Conservation (phyloP, 2,329 filamentous ascomycete species). For the Penicillium sp. region DNA sequence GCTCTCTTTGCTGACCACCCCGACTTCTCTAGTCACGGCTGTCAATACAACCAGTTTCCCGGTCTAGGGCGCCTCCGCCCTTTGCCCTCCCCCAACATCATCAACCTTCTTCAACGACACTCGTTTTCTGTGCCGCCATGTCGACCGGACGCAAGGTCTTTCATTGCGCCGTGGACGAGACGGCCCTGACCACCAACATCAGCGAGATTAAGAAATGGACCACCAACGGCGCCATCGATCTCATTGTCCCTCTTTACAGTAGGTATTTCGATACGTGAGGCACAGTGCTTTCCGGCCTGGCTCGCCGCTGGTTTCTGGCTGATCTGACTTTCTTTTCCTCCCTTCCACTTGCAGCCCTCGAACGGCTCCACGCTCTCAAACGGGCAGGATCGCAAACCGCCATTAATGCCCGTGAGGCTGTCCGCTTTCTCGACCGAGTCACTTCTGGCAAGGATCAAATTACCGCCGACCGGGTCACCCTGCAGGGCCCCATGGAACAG, state of each 20-base stretch:
- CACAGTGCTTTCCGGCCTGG: slow-evolving; percentile 7
- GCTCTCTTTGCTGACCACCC: slow-evolving; percentile 28
- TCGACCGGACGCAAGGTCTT: slow-evolving; percentile 51
- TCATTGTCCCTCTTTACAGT: slow-evolving; percentile 59
- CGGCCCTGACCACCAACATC: slow-evolving; percentile 56
- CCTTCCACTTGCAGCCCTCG: slow-evolving; percentile 42
- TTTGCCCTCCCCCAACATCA: slow-evolving; percentile 7
- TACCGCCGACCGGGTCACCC: slow-evolving; percentile 46
- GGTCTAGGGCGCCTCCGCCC: slow-evolving; percentile 33
- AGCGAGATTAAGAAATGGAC: slow-evolving; percentile 58
- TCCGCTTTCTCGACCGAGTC: slow-evolving; percentile 56
- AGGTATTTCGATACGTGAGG: slow-evolving; percentile 25
- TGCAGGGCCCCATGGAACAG: slow-evolving; percentile 56
- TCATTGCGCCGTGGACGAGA: slow-evolving; percentile 58
- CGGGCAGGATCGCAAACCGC: slow-evolving; percentile 51
- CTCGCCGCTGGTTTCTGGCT: slow-evolving; percentile 8
- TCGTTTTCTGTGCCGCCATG: slow-evolving; percentile 39
- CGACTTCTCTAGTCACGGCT: slow-evolving; percentile 35
- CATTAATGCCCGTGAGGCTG: slow-evolving; percentile 55
- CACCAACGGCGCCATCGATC: slow-evolving; percentile 52
- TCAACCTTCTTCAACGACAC: slow-evolving; percentile 15
- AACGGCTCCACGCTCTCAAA: slow-evolving; percentile 51
- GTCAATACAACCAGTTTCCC: slow-evolving; percentile 34
- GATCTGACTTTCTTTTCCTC: slow-evolving; percentile 16
- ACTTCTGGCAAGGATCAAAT: slow-evolving; percentile 53